Percentiles rank a stretch among this genome's conserved stretches.
These are phyloP conservation scores for Vaccinium macrocarpon DNA, from an alignment of 148 eudicot genomes.

Conservation along the genomic window DNA sequence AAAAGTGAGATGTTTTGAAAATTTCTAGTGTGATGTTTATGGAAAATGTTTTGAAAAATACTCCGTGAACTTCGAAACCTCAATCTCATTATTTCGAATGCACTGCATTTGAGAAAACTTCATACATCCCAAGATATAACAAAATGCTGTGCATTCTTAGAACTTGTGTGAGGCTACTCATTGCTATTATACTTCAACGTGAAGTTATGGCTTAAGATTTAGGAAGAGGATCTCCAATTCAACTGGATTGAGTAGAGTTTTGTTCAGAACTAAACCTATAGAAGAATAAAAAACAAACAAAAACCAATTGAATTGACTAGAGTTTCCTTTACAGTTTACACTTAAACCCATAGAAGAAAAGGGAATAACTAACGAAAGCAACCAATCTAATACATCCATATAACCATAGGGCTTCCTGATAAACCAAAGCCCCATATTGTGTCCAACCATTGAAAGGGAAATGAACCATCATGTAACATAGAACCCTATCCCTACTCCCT, in stretches of 20 bases:
- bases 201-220: background rate
- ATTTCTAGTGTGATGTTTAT: too few species aligned
- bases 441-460: background rate
- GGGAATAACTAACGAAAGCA: background rate
- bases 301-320: background rate
- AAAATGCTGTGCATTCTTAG: background rate
- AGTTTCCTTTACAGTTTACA: background rate
- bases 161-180: background rate
- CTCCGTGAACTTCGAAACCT: background rate
- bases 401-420: conserved; percentile 5
- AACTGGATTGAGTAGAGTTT: background rate
- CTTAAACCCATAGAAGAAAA: background rate
- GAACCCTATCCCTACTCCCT: too few species aligned
- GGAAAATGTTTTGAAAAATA: too few species aligned
- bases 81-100: background rate
- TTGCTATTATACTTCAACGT: background rate
- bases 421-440: background rate
- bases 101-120: background rate
- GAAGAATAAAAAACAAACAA: background rate
- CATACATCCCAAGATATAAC: background rate
- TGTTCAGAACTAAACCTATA: background rate
- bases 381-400: background rate
- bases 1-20: too few species aligned
- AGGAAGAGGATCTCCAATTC: background rate
- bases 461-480: conserved; percentile 6